A percentile compares a stretch with the other conserved stretches of the same genome.
phyloP scores from a whole-genome alignment of 2,329 filamentous ascomycete genomes.

The Neopestalotiopsis sp. region DNA sequence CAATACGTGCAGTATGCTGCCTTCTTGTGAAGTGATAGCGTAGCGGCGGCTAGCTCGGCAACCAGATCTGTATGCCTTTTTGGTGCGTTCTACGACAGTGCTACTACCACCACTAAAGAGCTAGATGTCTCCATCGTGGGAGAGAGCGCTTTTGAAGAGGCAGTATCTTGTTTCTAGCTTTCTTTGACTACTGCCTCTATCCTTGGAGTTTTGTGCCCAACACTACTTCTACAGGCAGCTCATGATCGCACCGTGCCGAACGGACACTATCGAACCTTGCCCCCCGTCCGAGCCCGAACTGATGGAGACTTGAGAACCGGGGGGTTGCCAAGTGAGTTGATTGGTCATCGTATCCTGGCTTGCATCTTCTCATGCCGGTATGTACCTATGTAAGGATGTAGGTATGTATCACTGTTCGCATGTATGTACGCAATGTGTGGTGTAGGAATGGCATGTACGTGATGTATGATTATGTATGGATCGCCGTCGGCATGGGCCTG shows the following conservation, averaged over 20 bases:
- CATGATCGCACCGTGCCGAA: constrained; percentile 33
- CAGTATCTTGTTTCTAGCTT: background rate
- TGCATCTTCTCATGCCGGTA: constrained; percentile 18
- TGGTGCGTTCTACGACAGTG: background rate
- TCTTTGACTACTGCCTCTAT: background rate
- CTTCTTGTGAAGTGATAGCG: background rate
- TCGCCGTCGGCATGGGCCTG: constrained; percentile 20
- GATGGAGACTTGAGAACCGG: constrained; percentile 6
- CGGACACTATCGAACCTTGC: constrained; percentile 27
- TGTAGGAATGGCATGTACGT: background rate
- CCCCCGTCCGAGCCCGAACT: background rate
- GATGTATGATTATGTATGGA: constrained; percentile 8
- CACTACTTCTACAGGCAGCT: background rate
- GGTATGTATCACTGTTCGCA: background rate
- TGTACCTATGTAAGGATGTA: background rate
- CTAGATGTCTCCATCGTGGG: background rate
- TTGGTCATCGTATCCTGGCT: constrained; percentile 18
- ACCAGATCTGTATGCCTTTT: background rate
- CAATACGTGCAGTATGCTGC: constrained; percentile 1
- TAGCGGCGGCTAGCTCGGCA: constrained; percentile 13
- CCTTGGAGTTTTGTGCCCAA: constrained; percentile 1
- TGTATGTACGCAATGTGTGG: background rate
- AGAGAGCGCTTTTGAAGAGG: background rate
- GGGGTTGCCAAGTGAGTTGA: constrained; percentile 7
- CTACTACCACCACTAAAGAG: background rate